These are phyloP conservation scores for Peronosclerospora sorghi DNA, from an alignment of 352 stramenopile species.

Conservation along the genomic window DNA sequence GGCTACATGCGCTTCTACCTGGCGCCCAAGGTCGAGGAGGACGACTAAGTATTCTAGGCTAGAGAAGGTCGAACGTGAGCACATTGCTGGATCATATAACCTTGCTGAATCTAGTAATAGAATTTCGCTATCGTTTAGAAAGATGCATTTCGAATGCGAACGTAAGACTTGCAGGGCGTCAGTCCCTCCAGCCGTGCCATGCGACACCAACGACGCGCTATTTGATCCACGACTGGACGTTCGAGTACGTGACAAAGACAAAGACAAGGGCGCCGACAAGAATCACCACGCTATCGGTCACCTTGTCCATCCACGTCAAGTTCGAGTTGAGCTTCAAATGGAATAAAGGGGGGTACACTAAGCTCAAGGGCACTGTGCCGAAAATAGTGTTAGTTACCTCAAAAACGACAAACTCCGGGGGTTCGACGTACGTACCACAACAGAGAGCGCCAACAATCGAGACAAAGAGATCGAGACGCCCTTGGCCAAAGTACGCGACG, in stretches of 20 bases:
- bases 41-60: slow-evolving; percentile 52
- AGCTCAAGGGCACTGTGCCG: slow-evolving; percentile 56
- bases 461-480: slow-evolving; percentile 68
- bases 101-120: neutral
- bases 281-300: slow-evolving; percentile 49
- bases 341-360: slow-evolving; percentile 73
- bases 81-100: neutral
- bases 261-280: slow-evolving; percentile 60
- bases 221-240: slow-evolving; percentile 51
- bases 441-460: slow-evolving; percentile 75
- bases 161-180: too few relatives aligned
- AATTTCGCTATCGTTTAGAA: too few relatives aligned
- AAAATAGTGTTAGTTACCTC: neutral
- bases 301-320: slow-evolving; percentile 30
- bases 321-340: slow-evolving; percentile 61
- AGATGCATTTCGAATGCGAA: too few relatives aligned
- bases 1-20: slow-evolving; percentile 99
- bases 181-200: too few relatives aligned
- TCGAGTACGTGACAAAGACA: slow-evolving; percentile 77
- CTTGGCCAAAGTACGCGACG: slow-evolving; percentile 69
- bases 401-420: too few relatives aligned
- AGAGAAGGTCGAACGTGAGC: too few relatives aligned
- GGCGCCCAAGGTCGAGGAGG: slow-evolving; percentile 99
- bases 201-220: slow-evolving; percentile 10
- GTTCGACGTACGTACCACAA: slow-evolving; percentile 63